A percentile compares a stretch with the other conserved stretches of the same genome.
These are phyloP conservation scores for Lyophyllum shimeji DNA, from an alignment of 768 basidiomycete genomes.

Conservation along the genomic window DNA sequence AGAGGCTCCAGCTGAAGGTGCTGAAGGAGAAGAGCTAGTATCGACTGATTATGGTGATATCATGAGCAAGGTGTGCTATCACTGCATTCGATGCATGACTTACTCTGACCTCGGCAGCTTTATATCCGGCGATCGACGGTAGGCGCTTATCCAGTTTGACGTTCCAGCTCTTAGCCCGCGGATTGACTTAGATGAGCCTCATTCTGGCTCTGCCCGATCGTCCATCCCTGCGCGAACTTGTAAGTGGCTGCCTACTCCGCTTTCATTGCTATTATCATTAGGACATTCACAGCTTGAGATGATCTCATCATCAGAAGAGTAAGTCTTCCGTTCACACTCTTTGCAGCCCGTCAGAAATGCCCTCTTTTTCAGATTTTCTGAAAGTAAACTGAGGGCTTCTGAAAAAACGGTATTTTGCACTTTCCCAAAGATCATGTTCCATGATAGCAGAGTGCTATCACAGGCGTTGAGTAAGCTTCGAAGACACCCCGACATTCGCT, in stretches of 20 bases:
- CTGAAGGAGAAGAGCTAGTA: conserved; percentile 36
- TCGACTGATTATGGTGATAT: conserved; percentile 82
- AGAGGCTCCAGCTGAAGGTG: conserved; percentile 37
- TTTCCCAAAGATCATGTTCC: neutral
- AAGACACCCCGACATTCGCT: conserved; percentile 78
- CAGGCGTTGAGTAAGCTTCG: conserved; percentile 67
- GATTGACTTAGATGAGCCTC: conserved; percentile 54
- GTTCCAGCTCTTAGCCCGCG: neutral
- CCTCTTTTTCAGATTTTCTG: conserved; percentile 51
- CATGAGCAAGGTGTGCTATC: conserved; percentile 72
- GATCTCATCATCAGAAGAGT: conserved; percentile 71
- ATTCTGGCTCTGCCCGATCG: conserved; percentile 59
- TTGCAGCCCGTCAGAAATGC: neutral
- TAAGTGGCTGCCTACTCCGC: conserved; percentile 31
- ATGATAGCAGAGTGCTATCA: neutral
- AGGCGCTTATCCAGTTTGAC: conserved; percentile 12
- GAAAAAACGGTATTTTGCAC: conserved; percentile 62
- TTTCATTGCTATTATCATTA: neutral
- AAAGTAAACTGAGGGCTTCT: conserved; percentile 67
- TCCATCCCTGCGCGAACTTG: conserved; percentile 65
- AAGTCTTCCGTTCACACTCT: conserved; percentile 14
- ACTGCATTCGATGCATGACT: neutral
- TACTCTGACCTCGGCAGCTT: conserved; percentile 45
- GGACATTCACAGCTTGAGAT: conserved; percentile 52
- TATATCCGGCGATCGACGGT: conserved; percentile 75